phyloP scores from a whole-genome alignment of 768 basidiomycete genomes.

The Collybia mongolica region DNA sequence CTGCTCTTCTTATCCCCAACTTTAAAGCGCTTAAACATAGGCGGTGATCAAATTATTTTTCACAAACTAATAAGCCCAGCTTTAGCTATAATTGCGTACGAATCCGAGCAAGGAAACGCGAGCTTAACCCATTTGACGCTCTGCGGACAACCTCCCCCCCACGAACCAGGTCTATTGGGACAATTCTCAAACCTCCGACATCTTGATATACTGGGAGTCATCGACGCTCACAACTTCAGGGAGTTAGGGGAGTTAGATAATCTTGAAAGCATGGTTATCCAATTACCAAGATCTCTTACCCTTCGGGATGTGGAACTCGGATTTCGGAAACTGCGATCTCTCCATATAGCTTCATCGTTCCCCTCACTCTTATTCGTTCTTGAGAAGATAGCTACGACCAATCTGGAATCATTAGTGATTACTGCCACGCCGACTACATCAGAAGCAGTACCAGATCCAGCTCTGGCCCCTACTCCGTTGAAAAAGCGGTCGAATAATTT shows the following conservation, averaged over 20 bases:
- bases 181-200: not conserved
- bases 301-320: not conserved
- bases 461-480: too few species aligned
- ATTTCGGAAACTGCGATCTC: not conserved
- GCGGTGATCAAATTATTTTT: not conserved
- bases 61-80: not conserved
- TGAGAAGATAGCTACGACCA: not conserved
- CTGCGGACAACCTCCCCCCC: not conserved
- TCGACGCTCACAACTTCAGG: not conserved
- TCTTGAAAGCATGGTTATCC: not conserved
- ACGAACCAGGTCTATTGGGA: not conserved
- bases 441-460: too few species aligned
- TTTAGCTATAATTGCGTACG: not conserved
- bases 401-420: not conserved
- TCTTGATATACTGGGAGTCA: not conserved
- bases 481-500: too few species aligned
- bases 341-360: not conserved
- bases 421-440: too few species aligned
- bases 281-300: not conserved
- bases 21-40: not conserved
- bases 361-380: not conserved
- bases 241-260: not conserved
- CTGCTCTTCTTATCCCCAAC: constrained; percentile 4
- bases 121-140: not conserved
- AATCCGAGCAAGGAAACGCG: not conserved